Conservation (phyloP, 225 moss, liverwort and hornwort genomes). For the Neckera pumila region DNA sequence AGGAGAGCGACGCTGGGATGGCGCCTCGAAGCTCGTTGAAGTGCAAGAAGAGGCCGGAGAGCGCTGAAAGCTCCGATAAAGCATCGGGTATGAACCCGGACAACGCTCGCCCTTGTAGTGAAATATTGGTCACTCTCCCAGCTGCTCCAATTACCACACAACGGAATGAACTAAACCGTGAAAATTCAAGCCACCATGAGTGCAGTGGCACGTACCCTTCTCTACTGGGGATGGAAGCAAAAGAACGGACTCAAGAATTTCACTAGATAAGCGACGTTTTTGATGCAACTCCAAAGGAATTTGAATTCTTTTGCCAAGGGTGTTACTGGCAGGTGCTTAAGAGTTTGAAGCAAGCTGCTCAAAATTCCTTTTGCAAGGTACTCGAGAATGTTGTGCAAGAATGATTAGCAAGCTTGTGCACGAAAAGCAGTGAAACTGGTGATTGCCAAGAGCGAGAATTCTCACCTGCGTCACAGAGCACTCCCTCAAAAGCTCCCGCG, state of each 20-base stretch:
- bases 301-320: neutral
- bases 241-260: neutral
- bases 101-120: constrained; percentile 27
- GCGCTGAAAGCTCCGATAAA: constrained; percentile 32
- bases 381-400: neutral
- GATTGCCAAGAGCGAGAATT: neutral
- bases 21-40: constrained; percentile 31
- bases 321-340: neutral
- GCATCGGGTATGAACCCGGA: constrained; percentile 37
- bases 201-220: neutral
- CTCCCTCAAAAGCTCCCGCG: constrained; percentile 30
- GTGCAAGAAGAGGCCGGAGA: constrained; percentile 30
- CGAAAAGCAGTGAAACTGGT: neutral
- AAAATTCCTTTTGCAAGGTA: neutral
- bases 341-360: neutral
- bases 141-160: constrained; percentile 2
- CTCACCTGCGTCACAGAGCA: constrained; percentile 36
- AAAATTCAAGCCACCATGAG: neutral
- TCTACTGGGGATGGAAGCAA: neutral
- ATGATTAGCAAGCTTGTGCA: neutral
- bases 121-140: constrained; percentile 30
- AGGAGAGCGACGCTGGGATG: constrained; percentile 30
- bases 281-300: neutral
- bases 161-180: neutral
- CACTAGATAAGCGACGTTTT: neutral